phyloP scores from a whole-genome alignment of 2,329 filamentous ascomycete species.

The Magnaporthiopsis rhizophila region DNA sequence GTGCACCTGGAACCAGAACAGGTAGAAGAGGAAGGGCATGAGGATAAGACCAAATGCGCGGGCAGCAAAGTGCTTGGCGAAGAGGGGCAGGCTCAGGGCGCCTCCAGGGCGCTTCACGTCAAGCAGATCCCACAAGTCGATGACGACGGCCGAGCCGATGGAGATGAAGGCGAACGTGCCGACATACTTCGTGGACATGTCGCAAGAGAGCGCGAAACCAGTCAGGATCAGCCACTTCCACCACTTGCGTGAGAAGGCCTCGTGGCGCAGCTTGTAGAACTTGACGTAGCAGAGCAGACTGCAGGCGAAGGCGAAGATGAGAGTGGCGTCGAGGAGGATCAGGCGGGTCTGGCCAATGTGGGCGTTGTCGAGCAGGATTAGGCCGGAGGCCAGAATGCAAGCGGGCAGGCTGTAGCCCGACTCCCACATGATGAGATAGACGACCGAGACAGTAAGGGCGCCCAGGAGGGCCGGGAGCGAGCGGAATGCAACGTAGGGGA shows the following conservation, averaged over 20 bases:
- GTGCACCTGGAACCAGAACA: conserved; percentile 99
- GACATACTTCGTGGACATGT: conserved; percentile 98
- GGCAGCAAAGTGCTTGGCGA: conserved; percentile 83
- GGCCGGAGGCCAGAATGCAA: conserved; percentile 73
- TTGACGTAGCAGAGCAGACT: conserved; percentile 91
- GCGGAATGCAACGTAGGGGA: conserved; percentile 94
- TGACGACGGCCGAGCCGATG: conserved; percentile 85
- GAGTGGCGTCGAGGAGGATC: conserved; percentile 87
- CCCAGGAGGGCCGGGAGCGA: conserved; percentile 88
- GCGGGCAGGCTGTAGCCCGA: conserved; percentile 95
- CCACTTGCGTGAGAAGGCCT: conserved; percentile 90
- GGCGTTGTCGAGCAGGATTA: conserved; percentile 93
- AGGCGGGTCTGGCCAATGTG: conserved; percentile 94
- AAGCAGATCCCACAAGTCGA: conserved; percentile 92
- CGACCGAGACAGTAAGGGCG: conserved; percentile 84
- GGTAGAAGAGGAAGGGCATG: conserved; percentile 92
- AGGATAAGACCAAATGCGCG: conserved; percentile 80
- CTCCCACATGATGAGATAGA: conserved; percentile 99
- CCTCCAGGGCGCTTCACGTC: conserved; percentile 80
- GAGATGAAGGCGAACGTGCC: conserved; percentile 95
- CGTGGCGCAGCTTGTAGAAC: conserved; percentile 92
- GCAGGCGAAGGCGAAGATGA: conserved; percentile 93
- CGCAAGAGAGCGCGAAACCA: conserved; percentile 88
- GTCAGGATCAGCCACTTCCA: conserved; percentile 99
- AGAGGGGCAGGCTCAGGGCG: conserved; percentile 68